Evolutionary conservation across 2,329 filamentous ascomycete species (phyloP).

Genomic region (Zymoseptoria tritici): DNA sequence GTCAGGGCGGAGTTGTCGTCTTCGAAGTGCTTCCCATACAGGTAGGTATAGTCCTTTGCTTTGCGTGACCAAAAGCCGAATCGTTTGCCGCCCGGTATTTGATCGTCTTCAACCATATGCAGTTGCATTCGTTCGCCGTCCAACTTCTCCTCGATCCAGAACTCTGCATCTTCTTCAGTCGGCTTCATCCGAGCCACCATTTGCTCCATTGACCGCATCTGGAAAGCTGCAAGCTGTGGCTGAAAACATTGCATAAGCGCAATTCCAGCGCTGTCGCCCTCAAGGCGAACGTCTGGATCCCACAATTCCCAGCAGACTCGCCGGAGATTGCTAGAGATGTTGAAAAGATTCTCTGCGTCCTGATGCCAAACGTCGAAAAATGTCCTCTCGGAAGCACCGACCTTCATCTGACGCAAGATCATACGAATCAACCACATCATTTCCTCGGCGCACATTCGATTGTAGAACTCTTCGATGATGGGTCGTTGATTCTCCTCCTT

Average conservation of each 20-base stretch:
- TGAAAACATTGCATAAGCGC: constrained; percentile 91
- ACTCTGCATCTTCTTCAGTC: constrained; percentile 64
- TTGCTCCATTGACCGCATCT: constrained; percentile 72
- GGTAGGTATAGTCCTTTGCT: constrained; percentile 90
- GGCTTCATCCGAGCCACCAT: constrained; percentile 64
- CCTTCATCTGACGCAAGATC: constrained; percentile 71
- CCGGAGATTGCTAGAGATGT: constrained; percentile 80
- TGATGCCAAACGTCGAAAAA: constrained; percentile 61
- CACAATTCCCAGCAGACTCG: constrained; percentile 91
- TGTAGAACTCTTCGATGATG: constrained; percentile 78
- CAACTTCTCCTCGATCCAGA: constrained; percentile 97
- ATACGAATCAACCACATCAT: constrained; percentile 92
- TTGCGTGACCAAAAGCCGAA: constrained; percentile 94
- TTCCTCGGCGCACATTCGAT: constrained; percentile 86
- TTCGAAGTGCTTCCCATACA: constrained; percentile 73
- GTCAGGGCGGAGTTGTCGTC: constrained; percentile 74
- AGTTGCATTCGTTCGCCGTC: constrained; percentile 97
- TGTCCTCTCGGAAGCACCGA: constrained; percentile 77
- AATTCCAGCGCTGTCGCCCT: constrained; percentile 67
- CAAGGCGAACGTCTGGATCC: constrained; percentile 63
- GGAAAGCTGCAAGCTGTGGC: constrained; percentile 87
- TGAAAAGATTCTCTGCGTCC: constrained; percentile 58
- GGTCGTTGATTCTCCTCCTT: constrained; percentile 79
- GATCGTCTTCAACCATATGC: constrained; percentile 72
- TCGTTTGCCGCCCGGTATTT: constrained; percentile 57